Conservation (phyloP, 2,329 filamentous ascomycete species). For the Akanthomyces muscarius region DNA sequence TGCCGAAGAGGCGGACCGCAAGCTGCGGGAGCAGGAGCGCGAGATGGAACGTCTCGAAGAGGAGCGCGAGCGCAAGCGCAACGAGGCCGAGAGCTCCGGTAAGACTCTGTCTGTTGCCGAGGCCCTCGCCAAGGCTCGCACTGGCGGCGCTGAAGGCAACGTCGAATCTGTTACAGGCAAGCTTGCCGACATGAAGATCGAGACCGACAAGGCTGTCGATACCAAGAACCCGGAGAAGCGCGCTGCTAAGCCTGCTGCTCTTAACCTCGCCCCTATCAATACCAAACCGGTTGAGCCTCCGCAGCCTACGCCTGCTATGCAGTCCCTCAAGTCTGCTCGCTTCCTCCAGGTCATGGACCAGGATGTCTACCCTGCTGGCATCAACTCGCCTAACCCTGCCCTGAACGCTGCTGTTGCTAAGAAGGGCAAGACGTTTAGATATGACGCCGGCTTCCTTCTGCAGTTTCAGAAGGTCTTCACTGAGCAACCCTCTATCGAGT, state of each 20-base stretch:
- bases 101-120: conserved; percentile 50
- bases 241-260: conserved; percentile 70
- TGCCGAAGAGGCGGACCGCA: conserved; percentile 57
- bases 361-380: conserved; percentile 75
- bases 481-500: conserved; percentile 92
- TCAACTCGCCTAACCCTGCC: conserved; percentile 87
- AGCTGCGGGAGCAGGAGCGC: conserved; percentile 67
- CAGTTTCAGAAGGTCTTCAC: conserved; percentile 96
- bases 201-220: conserved; percentile 46
- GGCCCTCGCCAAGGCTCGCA: conserved; percentile 38
- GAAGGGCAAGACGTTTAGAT: conserved; percentile 83
- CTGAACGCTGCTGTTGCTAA: conserved; percentile 76
- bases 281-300: conserved; percentile 84
- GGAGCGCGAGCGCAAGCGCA: conserved; percentile 58
- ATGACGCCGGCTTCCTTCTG: conserved; percentile 90
- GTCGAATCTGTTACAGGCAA: conserved; percentile 44
- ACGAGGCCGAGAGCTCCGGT: conserved; percentile 46
- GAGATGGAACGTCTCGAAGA: conserved; percentile 72
- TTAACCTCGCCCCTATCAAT: conserved; percentile 80
- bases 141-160: conserved; percentile 38
- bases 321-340: conserved; percentile 85
- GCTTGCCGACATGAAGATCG: conserved; percentile 48
- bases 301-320: conserved; percentile 89
- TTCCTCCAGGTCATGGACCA: conserved; percentile 78
- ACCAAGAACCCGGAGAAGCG: conserved; percentile 56